These are phyloP conservation scores for Trichophyton equinum DNA, from an alignment of 2,329 filamentous ascomycete species.

Conservation along the genomic window DNA sequence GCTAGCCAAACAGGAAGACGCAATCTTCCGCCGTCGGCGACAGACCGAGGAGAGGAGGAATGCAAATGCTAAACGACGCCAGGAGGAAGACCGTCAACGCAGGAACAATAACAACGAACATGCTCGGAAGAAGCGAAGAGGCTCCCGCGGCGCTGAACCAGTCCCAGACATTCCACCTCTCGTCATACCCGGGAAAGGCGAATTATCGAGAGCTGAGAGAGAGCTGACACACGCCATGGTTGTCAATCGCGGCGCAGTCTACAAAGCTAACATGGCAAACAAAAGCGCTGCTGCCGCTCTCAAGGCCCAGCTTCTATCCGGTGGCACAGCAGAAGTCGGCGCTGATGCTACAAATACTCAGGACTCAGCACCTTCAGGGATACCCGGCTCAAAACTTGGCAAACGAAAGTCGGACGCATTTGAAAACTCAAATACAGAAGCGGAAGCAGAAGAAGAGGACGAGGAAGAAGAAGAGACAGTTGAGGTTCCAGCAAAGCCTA, in stretches of 20 bases:
- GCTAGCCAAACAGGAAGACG: constrained; percentile 82
- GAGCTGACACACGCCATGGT: constrained; percentile 77
- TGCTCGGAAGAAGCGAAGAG: constrained; percentile 31
- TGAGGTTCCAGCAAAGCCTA: constrained; percentile 19
- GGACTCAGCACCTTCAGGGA: constrained; percentile 14
- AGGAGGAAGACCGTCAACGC: constrained; percentile 51
- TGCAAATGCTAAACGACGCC: constrained; percentile 65
- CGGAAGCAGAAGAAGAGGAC: constrained; percentile 33
- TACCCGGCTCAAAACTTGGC: constrained; percentile 24
- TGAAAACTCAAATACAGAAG: constrained; percentile 48
- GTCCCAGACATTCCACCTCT: constrained; percentile 40
- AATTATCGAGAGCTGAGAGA: constrained; percentile 45
- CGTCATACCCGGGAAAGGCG: constrained; percentile 43
- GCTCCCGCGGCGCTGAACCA: constrained; percentile 29
- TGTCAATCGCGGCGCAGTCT: constrained; percentile 55
- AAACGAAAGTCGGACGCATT: constrained; percentile 57
- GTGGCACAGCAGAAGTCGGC: constrained; percentile 17
- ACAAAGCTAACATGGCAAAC: constrained; percentile 68
- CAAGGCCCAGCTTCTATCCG: constrained; percentile 60
- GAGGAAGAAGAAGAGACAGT: constrained; percentile 26
- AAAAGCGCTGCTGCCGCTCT: constrained; percentile 86
- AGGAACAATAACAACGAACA: constrained; percentile 27
- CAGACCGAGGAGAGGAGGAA: constrained; percentile 75
- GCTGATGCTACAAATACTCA: constrained; percentile 17
- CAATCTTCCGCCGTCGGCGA: constrained; percentile 79